Evolutionary conservation across 129 eudicot species (phyloP).

Genomic region (Solidago caesia): DNA sequence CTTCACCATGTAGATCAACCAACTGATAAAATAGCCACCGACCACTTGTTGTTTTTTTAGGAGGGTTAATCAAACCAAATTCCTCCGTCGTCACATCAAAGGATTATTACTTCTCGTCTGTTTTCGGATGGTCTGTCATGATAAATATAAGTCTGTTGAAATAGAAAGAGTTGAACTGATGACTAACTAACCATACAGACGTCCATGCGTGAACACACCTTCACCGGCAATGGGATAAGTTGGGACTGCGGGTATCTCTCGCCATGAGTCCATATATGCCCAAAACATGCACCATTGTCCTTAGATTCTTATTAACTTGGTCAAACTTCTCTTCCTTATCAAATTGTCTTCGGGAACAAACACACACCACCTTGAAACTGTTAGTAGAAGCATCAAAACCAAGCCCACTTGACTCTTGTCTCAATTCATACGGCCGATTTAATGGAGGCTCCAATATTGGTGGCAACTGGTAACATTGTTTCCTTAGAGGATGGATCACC

Average conservation of each 20-base stretch:
- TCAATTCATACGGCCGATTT: background rate
- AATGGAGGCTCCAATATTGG: background rate
- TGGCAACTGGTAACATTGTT: background rate
- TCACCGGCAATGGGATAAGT: background rate
- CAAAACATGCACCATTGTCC: background rate
- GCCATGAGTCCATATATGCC: constrained; percentile 12
- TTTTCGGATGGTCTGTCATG: background rate
- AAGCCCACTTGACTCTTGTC: background rate
- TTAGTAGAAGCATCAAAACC: background rate
- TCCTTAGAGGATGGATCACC: constrained; percentile 8
- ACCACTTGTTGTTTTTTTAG: background rate
- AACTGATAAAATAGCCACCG: background rate
- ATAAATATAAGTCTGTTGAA: too few relatives aligned
- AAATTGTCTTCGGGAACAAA: background rate
- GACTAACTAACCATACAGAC: background rate
- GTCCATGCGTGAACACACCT: background rate
- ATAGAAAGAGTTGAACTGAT: background rate
- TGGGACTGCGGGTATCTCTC: background rate
- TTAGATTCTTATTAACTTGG: background rate
- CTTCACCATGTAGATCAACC: constrained; percentile 4
- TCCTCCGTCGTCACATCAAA: background rate
- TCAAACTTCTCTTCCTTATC: background rate
- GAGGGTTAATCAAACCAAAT: background rate
- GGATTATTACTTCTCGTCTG: background rate
- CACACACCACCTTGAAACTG: constrained; percentile 2